phyloP scores from a whole-genome alignment of 1,284 basidiomycete genomes.

The Papiliotrema terrestris region DNA sequence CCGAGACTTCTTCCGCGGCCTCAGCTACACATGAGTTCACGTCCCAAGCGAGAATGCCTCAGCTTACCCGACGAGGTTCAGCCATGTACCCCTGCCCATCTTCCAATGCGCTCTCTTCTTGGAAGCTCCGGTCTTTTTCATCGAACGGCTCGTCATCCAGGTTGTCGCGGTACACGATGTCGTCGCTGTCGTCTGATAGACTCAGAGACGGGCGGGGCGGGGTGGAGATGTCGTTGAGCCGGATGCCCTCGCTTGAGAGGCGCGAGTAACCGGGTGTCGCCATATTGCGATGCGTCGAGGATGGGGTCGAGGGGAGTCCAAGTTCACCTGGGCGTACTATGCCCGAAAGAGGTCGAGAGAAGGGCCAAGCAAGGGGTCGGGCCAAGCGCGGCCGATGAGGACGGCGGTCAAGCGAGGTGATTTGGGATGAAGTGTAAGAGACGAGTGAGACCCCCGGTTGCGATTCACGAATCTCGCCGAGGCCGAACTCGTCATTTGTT shows the following conservation, averaged over 20 bases:
- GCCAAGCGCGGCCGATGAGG: too few species aligned
- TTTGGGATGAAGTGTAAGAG: too few species aligned
- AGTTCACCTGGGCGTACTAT: too few species aligned
- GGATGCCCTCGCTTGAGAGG: slow-evolving; percentile 1
- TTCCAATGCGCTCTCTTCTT: slow-evolving; percentile 35
- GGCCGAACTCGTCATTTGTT: too few species aligned
- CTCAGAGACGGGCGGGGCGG: not conserved
- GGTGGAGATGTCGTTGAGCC: slow-evolving; percentile 3
- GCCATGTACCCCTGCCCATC: slow-evolving; percentile 31
- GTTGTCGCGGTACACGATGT: slow-evolving; percentile 32
- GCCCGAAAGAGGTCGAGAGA: too few species aligned
- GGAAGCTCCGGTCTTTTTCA: slow-evolving; percentile 31
- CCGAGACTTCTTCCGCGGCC: slow-evolving; percentile 35
- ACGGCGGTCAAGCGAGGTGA: not conserved
- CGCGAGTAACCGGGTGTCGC: slow-evolving; percentile 1
- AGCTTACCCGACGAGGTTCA: slow-evolving; percentile 29
- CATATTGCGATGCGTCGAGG: not conserved
- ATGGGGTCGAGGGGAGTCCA: not conserved
- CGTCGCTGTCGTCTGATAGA: slow-evolving; percentile 11
- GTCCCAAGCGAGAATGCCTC: not conserved
- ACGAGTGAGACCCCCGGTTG: too few species aligned
- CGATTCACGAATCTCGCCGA: too few species aligned
- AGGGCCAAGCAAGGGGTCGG: too few species aligned
- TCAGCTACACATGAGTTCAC: slow-evolving; percentile 18
- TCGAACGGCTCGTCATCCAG: slow-evolving; percentile 43